Evolutionary conservation across 23 red algal genomes (phyloP), one percentile per base, ranked within the genome.

Genomic region (Cyanidiococcus yangmingshanensis): DNA sequence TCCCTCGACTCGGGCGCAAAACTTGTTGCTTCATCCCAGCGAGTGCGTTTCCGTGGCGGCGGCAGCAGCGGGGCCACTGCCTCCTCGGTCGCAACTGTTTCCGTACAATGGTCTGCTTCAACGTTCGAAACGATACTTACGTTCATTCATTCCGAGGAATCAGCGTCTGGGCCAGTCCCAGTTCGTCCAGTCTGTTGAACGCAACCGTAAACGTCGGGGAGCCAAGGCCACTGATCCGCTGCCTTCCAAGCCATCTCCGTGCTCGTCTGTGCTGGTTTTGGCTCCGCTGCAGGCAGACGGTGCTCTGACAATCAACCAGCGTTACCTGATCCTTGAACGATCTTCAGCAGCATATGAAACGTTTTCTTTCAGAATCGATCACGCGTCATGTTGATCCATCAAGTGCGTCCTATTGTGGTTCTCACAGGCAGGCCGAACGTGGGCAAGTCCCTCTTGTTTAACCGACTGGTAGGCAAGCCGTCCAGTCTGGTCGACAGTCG

Each of bases 391-490:
- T 2, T 12, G 3, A 12, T 35, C 27, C 27, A 12, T 27, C 63
- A 25, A 12, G n/a, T 36, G 39, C 40, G 68, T 21, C 21, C 68
- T 26, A 34, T 1, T 1, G 51, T 81, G 25, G 41, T 71, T 18
- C 38, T 81, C 3, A 2, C 59, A 37, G 78, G 78, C 25, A 37
- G 68, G 30, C 78, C 78, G 3, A 81, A 81, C 45, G 78, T 81
- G 39, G 78, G 78, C 38, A 81, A 81, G 45, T 81, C 78, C 38
- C 38, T 39, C 38, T 39, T 81, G 38, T 81, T 81, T 41, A 81
- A 81, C 38, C 37, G 78, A 40, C 50, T 81, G 36, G 37, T 40
- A 3, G 78, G 78, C 37, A 40, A 57, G 12, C 37, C 21, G 16
- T 21, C 68, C 3, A 59, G 45, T 27, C 45, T 81, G 1, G 78